phyloP scores from a whole-genome alignment of 345 rosid species.

The Citrus reticulata region DNA sequence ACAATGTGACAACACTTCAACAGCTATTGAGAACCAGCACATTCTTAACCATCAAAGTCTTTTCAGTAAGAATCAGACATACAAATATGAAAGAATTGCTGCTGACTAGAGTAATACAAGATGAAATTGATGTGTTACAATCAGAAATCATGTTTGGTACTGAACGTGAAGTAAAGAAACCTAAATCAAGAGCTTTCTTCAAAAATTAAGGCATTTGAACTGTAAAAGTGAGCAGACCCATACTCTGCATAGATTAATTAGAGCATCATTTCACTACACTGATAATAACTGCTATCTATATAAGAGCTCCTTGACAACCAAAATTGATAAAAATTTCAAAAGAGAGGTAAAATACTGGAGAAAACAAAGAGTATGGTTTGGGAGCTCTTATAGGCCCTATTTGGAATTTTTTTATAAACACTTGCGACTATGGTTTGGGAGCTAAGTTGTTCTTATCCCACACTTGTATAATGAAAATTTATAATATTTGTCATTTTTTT shows the following conservation, averaged over 20 bases:
- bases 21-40: background rate
- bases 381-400: no score
- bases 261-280: background rate
- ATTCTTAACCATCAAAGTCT: background rate
- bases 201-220: background rate
- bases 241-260: background rate
- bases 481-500: no score
- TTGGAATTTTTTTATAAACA: no score
- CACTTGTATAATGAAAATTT: no score
- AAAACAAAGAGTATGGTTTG: no score
- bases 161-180: background rate
- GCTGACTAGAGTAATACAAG: background rate
- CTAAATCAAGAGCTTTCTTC: background rate
- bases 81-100: background rate
- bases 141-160: background rate
- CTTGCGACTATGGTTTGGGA: no score
- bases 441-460: no score
- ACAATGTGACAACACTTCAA: constrained; percentile 13
- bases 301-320: background rate
- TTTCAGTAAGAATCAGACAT: background rate
- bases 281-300: background rate
- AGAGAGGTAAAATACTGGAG: background rate
- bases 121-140: background rate
- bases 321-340: background rate
- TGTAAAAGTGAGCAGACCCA: background rate